Conservation (phyloP, 768 basidiomycete species). For the Holtermanniella nyarrowii region DNA sequence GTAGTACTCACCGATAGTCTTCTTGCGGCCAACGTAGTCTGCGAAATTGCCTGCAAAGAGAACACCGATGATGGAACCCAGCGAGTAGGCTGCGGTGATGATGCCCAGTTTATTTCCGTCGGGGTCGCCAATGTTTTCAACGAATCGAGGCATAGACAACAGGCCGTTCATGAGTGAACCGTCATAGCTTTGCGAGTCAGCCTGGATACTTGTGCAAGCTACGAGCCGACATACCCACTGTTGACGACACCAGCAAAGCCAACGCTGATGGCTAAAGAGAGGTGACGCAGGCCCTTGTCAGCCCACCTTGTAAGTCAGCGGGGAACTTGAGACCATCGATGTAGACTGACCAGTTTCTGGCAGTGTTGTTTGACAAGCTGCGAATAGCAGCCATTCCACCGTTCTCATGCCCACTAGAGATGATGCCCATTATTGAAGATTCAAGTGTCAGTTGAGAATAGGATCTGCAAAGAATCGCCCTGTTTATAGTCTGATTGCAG, state of each 20-base stretch:
- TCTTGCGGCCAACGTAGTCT: conserved; percentile 1
- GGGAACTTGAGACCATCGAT: too few relatives aligned
- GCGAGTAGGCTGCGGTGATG: not conserved
- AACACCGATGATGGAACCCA: not conserved
- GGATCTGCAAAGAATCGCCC: too few relatives aligned
- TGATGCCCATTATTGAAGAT: too few relatives aligned
- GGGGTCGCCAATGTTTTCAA: not conserved
- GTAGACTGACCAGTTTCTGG: not conserved
- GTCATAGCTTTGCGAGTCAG: conserved; percentile 14
- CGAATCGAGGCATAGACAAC: not conserved
- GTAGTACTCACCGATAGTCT: not conserved
- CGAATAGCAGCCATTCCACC: not conserved
- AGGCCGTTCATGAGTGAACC: conserved; percentile 19
- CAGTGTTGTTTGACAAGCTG: not conserved
- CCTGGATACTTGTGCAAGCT: not conserved
- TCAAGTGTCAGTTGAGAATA: too few relatives aligned
- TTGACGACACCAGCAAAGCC: not conserved
- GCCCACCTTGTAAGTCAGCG: too few relatives aligned
- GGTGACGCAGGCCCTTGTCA: not conserved
- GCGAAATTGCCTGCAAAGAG: not conserved
- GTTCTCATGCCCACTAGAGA: too few relatives aligned
- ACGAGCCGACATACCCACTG: not conserved
- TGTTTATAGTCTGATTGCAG: too few relatives aligned
- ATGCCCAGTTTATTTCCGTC: not conserved
- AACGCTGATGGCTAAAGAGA: not conserved